Evolutionary conservation across 2,329 filamentous ascomycete species (phyloP).

Genomic region (Acarospora socialis): DNA sequence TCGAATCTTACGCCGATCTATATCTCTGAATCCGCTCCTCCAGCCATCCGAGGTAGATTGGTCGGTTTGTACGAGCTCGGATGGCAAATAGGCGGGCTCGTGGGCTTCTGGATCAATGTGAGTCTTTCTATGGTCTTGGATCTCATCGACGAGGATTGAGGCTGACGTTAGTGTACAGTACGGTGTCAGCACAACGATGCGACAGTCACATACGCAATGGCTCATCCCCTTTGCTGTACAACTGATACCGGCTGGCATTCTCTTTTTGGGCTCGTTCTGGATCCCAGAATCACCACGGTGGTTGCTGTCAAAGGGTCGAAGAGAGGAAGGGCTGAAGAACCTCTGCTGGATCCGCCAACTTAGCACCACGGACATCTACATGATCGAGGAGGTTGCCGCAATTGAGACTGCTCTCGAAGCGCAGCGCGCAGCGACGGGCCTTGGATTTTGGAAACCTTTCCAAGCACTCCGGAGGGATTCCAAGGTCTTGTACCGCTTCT

Average conservation of each 20-base stretch:
- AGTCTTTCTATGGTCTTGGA: conserved; percentile 9
- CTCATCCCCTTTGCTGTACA: conserved; percentile 29
- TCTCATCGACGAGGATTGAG: conserved; percentile 10
- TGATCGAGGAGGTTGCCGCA: conserved; percentile 56
- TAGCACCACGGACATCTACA: conserved; percentile 39
- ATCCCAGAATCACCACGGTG: conserved; percentile 54
- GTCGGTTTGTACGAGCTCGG: conserved; percentile 44
- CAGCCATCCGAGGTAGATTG: conserved; percentile 43
- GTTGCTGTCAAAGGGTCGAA: conserved; percentile 53
- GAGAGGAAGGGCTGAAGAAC: conserved; percentile 48
- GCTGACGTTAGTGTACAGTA: conserved; percentile 26
- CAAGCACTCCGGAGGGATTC: conserved; percentile 37
- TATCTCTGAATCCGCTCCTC: conserved; percentile 43
- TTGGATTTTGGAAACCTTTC: conserved; percentile 65
- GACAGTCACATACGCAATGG: conserved; percentile 25
- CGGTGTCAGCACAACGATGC: conserved; percentile 33
- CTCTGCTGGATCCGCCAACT: conserved; percentile 33
- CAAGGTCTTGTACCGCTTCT: conserved; percentile 54
- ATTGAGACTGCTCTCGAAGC: conserved; percentile 57
- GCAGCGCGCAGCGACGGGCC: conserved; percentile 47
- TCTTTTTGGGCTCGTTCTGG: conserved; percentile 43
- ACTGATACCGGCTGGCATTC: conserved; percentile 26
- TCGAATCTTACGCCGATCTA: conserved; percentile 47
- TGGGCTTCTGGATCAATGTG: conserved; percentile 38
- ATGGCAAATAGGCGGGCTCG: conserved; percentile 38